Conservation (phyloP, 345 rosid species). For the Eucalyptus polyanthemos region DNA sequence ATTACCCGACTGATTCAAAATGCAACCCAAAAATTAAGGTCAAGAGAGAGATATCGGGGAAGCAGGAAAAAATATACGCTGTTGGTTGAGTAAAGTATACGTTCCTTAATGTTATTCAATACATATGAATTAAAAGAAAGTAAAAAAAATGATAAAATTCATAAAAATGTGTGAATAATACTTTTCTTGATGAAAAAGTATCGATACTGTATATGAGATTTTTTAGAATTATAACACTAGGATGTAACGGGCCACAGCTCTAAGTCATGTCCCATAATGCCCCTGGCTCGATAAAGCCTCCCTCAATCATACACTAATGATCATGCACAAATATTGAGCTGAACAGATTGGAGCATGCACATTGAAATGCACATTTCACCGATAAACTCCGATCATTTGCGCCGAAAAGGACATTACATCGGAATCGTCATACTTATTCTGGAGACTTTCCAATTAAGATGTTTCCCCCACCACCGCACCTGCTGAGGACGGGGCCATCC, state of each 20-base stretch:
- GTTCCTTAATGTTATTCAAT: not conserved
- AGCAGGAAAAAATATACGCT: not conserved
- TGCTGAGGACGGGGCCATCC: not conserved
- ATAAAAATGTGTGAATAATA: not conserved
- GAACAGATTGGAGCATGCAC: not conserved
- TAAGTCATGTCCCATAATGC: not conserved
- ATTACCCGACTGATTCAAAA: not conserved
- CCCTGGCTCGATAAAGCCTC: not conserved
- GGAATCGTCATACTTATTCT: not conserved
- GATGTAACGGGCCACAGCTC: not conserved
- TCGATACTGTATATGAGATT: not conserved
- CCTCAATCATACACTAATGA: not conserved
- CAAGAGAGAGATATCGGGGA: not conserved
- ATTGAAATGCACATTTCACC: not conserved
- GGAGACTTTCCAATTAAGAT: not conserved
- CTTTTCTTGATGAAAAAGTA: not conserved
- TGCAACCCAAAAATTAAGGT: not conserved
- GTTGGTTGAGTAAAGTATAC: not conserved
- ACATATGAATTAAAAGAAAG: not conserved
- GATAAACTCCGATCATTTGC: not conserved
- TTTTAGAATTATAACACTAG: not conserved
- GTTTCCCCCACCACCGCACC: not conserved
- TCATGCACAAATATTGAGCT: not conserved
- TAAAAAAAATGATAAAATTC: not conserved
- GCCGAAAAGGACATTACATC: not conserved